Conservation (phyloP, 2,329 filamentous ascomycete genomes). For the Aphanocladium album region DNA sequence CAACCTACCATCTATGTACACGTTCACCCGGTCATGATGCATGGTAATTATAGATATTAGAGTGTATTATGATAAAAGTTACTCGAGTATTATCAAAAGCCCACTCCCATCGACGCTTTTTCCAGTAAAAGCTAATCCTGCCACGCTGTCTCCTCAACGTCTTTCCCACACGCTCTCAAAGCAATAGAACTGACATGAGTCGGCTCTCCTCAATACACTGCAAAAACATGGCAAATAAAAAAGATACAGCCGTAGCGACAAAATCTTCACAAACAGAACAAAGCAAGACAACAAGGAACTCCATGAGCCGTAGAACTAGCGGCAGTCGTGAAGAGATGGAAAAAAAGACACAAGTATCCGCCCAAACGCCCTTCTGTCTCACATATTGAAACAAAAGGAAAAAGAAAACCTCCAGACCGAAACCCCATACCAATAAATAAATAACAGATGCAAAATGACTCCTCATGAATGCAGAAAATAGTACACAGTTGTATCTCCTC, state of each 20-base stretch:
- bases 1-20: neutral
- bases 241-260: conserved; percentile 3
- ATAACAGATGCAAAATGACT: conserved; percentile 4
- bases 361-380: conserved; percentile 1
- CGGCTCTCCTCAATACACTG: neutral
- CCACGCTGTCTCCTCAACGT: no score
- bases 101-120: neutral
- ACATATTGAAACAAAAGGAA: neutral
- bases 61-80: conserved; percentile 1
- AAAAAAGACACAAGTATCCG: neutral
- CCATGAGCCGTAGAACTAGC: neutral
- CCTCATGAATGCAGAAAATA: conserved; percentile 10
- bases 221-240: neutral
- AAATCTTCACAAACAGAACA: conserved; percentile 15
- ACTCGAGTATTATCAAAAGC: conserved; percentile 14
- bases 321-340: neutral
- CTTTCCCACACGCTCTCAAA: no score
- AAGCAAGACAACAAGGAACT: neutral
- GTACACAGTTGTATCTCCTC: neutral
- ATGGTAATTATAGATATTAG: neutral
- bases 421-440: neutral
- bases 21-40: neutral
- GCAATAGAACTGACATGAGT: no score
- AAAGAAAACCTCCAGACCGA: neutral
- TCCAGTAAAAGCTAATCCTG: no score